Percentiles rank a stretch among this genome's conserved stretches.
phyloP scores from a whole-genome alignment of 805 yeast genomes.

The Hanseniaspora lindneri region DNA sequence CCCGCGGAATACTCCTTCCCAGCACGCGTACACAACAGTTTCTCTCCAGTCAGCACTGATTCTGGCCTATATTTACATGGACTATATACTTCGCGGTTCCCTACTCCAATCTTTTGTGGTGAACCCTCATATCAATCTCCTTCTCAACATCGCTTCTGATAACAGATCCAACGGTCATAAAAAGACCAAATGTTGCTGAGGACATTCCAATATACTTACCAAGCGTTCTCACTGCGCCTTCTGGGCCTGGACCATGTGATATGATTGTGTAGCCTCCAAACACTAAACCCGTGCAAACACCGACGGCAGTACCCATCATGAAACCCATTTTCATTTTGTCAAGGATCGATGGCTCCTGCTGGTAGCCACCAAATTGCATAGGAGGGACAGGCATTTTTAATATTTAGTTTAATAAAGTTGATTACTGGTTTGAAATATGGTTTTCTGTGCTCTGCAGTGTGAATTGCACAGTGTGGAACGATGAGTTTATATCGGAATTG shows the following conservation, averaged over 20 bases:
- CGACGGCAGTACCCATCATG: conserved; percentile 76
- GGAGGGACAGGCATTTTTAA: conserved; percentile 33
- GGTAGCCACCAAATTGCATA: conserved; percentile 52
- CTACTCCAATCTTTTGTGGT: conserved; percentile 14
- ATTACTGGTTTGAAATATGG: too few species aligned
- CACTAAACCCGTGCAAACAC: conserved; percentile 87
- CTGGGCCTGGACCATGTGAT: conserved; percentile 95
- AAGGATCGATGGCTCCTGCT: conserved; percentile 69
- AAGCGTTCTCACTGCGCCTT: conserved; percentile 89
- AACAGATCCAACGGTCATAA: conserved; percentile 92
- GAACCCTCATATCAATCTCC: conserved; percentile 18
- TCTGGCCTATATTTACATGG: background rate
- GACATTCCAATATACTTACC: conserved; percentile 96
- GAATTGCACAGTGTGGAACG: too few species aligned
- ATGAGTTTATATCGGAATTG: too few species aligned
- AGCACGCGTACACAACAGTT: too few species aligned
- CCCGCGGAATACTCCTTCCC: too few species aligned
- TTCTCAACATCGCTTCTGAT: conserved; percentile 57
- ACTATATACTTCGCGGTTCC: too few species aligned
- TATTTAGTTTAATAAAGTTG: too few species aligned
- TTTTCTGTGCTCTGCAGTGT: too few species aligned
- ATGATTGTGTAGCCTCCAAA: conserved; percentile 88
- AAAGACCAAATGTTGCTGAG: conserved; percentile 90
- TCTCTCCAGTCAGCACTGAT: too few species aligned
- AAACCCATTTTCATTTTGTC: conserved; percentile 98